Base-by-base conservation (phyloP, 495 filamentous ascomycete genomes). In the Neurospora sp. region DNA sequence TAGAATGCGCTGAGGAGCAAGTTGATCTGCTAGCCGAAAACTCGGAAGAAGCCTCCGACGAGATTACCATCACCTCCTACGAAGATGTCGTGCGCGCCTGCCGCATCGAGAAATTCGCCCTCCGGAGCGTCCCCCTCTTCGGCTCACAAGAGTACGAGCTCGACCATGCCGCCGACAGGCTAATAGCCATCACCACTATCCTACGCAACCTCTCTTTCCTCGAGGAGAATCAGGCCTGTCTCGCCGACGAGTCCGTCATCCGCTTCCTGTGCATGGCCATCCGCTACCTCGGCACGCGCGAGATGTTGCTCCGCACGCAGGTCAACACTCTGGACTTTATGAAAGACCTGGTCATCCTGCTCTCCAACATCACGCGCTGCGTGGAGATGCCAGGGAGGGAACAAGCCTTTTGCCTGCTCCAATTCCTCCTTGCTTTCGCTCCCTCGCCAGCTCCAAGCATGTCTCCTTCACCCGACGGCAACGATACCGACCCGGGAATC, bases 1-100 rank as follows among this genome's bases (percentile, higher is more conserved):
- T 97, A 41, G 96, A 99, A 78, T 97, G 93, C 79, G 96, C 92
- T 10, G 93, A 97, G 79, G 91, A 94, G 35, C 94, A 96, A 79
- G 83, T 92, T 16, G 94, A 97, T 46, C 78, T 91, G 12, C 85
- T 99, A 27, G 91, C 90, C 0, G 91, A 96, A 60, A 90, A 94
- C 79, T 89, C 92, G 23, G 88, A 90, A 12, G 94, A 96, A 76
- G 91, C 95, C 3, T 94, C 93, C 3, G 93, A 97, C 79, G 90
- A 88, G 49, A 92, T 98, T 76, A 86, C 90, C 49, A 83, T 99
- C 39, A 86, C 87, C 6, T 88, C 93, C 0, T 98, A 99, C 77
- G 96, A 98, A 79, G 94, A 97, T 71, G 88, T 97, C 9, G 85
- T 93, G 60, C 89, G 94, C 49, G 91, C 90, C 38, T 93, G 91